These are phyloP conservation scores for Cytospora schulzeri DNA, from an alignment of 2,329 filamentous ascomycete genomes.

Conservation along the genomic window DNA sequence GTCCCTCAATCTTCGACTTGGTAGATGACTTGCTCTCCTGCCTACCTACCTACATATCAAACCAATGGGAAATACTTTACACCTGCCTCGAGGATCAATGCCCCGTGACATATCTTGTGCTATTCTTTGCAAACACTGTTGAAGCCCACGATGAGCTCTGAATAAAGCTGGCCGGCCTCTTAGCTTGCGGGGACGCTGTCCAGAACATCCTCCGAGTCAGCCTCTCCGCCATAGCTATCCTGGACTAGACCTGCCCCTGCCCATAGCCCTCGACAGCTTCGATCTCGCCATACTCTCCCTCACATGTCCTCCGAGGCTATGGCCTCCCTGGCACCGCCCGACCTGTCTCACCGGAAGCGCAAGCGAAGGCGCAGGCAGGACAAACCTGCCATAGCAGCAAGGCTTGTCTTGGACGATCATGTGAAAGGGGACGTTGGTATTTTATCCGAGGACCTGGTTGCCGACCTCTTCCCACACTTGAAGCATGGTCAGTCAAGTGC, in stretches of 20 bases:
- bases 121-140: neutral
- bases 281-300: neutral
- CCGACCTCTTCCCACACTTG: conserved; percentile 73
- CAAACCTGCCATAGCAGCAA: conserved; percentile 76
- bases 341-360: conserved; percentile 41
- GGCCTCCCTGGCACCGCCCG: conserved; percentile 31
- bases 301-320: neutral
- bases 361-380: conserved; percentile 62
- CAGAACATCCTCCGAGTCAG: conserved; percentile 2
- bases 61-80: neutral
- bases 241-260: neutral
- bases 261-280: conserved; percentile 12
- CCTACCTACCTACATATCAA: neutral
- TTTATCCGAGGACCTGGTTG: conserved; percentile 82
- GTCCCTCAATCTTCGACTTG: conserved; percentile 2
- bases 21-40: neutral
- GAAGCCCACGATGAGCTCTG: conserved; percentile 12
- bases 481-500: conserved; percentile 50
- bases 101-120: neutral
- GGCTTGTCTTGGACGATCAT: conserved; percentile 81
- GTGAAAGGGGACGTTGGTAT: conserved; percentile 84
- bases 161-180: conserved; percentile 1
- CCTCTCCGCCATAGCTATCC: neutral
- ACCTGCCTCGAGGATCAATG: neutral
- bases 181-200: conserved; percentile 11